Conservation (phyloP, 352 stramenopile species). For the Phytophthora pini region DNA sequence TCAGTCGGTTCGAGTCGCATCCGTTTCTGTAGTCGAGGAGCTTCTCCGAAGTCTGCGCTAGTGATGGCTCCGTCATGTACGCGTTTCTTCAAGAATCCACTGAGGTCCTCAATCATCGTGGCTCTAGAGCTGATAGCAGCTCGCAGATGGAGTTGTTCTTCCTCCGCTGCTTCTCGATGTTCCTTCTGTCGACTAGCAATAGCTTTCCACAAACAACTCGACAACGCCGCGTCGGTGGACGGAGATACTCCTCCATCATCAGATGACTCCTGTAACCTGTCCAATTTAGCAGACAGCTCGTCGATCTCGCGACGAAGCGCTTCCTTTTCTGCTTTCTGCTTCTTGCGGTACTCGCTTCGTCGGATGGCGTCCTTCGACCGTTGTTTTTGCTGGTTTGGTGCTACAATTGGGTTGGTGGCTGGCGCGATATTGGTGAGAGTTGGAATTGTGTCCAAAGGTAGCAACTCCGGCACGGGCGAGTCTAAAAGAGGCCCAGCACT, state of each 20-base stretch:
- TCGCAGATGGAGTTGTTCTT: constrained; percentile 9
- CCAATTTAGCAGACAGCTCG: constrained; percentile 23
- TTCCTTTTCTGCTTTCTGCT: constrained; percentile 25
- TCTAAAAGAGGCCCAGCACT: no score
- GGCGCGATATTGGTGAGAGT: no score
- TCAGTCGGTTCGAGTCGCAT: no score
- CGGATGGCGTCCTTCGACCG: constrained; percentile 9
- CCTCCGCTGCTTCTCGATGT: constrained; percentile 7
- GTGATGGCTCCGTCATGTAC: neutral
- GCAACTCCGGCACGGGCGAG: no score
- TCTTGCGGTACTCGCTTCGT: constrained; percentile 31
- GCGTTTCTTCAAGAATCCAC: constrained; percentile 5
- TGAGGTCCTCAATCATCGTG: constrained; percentile 13
- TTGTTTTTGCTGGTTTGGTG: no score
- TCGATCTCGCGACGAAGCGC: constrained; percentile 21
- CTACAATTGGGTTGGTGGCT: no score
- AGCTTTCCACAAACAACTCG: constrained; percentile 20
- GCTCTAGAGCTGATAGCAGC: constrained; percentile 4
- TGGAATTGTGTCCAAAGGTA: no score
- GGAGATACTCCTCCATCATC: neutral
- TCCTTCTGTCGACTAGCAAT: constrained; percentile 19
- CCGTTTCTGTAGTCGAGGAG: no score
- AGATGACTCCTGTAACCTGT: constrained; percentile 8
- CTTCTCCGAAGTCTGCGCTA: no score
- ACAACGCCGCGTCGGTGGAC: neutral